Evolutionary conservation across 768 basidiomycete genomes (phyloP).

Genomic region (Obba rivulosa): DNA sequence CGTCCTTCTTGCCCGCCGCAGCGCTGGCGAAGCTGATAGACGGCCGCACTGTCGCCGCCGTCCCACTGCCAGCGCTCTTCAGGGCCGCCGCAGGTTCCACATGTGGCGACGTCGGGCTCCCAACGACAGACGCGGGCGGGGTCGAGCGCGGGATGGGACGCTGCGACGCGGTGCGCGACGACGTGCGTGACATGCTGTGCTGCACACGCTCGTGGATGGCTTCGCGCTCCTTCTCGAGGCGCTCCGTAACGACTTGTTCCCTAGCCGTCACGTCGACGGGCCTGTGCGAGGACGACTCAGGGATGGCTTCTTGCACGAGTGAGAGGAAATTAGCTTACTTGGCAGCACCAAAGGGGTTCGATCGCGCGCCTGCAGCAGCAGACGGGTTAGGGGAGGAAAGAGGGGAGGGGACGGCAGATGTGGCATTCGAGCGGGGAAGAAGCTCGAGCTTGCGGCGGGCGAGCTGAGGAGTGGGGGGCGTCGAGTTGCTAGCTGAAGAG

Average conservation of each 20-base stretch:
- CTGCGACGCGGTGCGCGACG: constrained; percentile 27
- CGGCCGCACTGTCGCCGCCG: constrained; percentile 56
- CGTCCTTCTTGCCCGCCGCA: constrained; percentile 46
- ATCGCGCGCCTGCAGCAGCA: constrained; percentile 35
- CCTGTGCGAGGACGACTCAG: constrained; percentile 29
- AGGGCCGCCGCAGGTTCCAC: constrained; percentile 2
- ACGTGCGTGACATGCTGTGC: constrained; percentile 42
- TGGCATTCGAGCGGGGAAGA: constrained; percentile 67
- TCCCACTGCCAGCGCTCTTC: constrained; percentile 10
- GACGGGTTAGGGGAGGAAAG: constrained; percentile 75
- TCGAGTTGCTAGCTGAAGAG: constrained; percentile 56
- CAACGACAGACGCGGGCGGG: constrained; percentile 25
- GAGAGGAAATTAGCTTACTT: constrained; percentile 39
- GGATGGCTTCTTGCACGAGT: neutral
- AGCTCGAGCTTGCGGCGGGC: constrained; percentile 80
- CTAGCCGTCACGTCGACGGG: constrained; percentile 79
- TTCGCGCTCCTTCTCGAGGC: constrained; percentile 62
- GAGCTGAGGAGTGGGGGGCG: constrained; percentile 78
- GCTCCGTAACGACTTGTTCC: constrained; percentile 71
- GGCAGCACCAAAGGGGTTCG: constrained; percentile 88
- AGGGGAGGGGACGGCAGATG: constrained; percentile 67
- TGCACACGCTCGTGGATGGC: constrained; percentile 29
- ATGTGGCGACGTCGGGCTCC: constrained; percentile 24
- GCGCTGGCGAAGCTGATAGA: constrained; percentile 80
- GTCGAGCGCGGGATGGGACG: constrained; percentile 19